Evolutionary conservation across 2,329 filamentous ascomycete genomes (phyloP), one percentile per base, ranked within the genome.

Genomic region (Chaetomiaceae sp.): DNA sequence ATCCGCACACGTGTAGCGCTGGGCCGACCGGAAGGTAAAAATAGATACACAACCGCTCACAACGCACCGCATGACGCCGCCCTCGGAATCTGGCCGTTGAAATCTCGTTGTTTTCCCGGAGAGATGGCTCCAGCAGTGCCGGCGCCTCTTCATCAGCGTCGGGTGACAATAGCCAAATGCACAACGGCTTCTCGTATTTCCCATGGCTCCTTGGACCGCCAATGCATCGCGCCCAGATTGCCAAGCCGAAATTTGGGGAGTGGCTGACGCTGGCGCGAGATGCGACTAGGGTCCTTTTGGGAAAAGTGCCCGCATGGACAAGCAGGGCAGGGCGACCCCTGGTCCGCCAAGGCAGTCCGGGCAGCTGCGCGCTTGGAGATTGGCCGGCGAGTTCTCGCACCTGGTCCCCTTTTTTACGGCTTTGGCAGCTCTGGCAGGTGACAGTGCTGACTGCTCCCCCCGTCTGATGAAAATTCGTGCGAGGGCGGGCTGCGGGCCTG

Each of bases 351-450:
- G 35, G 5, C 13, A 7, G 19, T 16, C 40, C 35, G 41, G 16
- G 33, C 31, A n/a, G 25, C 37, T 35, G 23, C 7, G 35, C n/a
- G 43, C n/a, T 7, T 19, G 16, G 30, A 27, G 45, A 55, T 55
- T 59, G 55, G 55, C 38, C 44, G 10, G 43, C 23, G 37, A 16
- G 37, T 23, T 37, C 20, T 23, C 17, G 39, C 47, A 19, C 38
- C 37, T 53, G 56, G 37, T 44, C 50, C 33, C 47, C n/a, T n/a
- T n/a, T n/a, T n/a, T n/a, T n/a, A n/a, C n/a, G n/a, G n/a, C n/a
- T n/a, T 55, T 9, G 21, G 51, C 48, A 39, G 43, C 40, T 51
- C 48, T 49, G 54, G 48, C 42, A 53, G 56, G 53, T 57, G 46
- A 52, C 54, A 57, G 55, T 55, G 44, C 23, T 47, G 38, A 38